Evolutionary conservation across 257 asterid genomes (phyloP), one percentile per base, ranked within the genome.

Genomic region (Fraxinus excelsior): DNA sequence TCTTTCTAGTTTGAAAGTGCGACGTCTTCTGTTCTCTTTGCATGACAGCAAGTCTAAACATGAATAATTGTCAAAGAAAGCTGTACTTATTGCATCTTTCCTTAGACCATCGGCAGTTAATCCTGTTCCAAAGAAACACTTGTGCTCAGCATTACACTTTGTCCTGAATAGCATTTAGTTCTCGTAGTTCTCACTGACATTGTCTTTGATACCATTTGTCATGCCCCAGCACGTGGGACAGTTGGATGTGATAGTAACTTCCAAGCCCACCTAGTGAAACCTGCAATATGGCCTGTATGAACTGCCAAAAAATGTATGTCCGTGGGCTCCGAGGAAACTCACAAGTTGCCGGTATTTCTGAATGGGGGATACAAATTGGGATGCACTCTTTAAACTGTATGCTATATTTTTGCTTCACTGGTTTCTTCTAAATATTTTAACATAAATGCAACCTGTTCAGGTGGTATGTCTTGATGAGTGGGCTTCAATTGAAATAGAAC

Each of bases 401-500:
- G 70, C 62, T 13, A 66, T 38, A 58, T 69, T 65, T 68, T 44
- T 80, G 29, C 13, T 76, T 60, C 68, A 32, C 71, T 29, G 35
- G 72, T 67, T 34, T 16, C 34, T 66, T 35, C 16, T 26, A 71
- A 29, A 25, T 65, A 4, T 79, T 53, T 77, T 38, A 37, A 76
- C 32, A 70, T 10, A 21, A 80, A 67, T 76, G 58, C 46, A 67
- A 74, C 71, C 68, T 75, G 72, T 28, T 84, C 86, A 94, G 97
- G 77, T 86, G 80, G 65, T 84, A 62, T 84, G 72, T 80, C 97
- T 94, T 75, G 89, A 90, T 49, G 85, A 87, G 76, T 94, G 98
- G 97, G 82, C 92, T 65, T 84, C 86, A 70, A 80, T 90, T 56
- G 97, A 94, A 82, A 87, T 78, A 70, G 91, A 88, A 74, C 95